Percentiles rank a stretch among this genome's conserved stretches.
Evolutionary conservation across 345 rosid genomes (phyloP).

Genomic region (Pistacia atlantica): DNA sequence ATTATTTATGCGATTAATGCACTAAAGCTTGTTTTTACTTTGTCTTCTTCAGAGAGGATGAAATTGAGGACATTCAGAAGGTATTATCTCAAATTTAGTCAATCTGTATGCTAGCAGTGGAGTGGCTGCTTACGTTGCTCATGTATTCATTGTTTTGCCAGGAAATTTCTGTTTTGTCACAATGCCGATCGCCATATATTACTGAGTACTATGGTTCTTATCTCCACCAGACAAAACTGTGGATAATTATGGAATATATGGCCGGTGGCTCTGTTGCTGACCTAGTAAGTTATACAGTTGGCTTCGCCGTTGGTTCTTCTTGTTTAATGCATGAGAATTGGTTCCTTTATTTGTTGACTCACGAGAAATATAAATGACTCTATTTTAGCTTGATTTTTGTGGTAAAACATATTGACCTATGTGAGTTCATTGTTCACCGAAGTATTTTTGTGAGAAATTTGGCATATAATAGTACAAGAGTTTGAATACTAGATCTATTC

Average conservation of each 20-base stretch:
- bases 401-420: background rate
- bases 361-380: background rate
- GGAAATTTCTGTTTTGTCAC: conserved; percentile 97
- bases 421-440: background rate
- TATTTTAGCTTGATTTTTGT: background rate
- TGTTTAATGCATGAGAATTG: conserved; percentile 9
- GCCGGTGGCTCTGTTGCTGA: conserved; percentile 99
- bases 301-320: conserved; percentile 11
- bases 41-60: conserved; percentile 80
- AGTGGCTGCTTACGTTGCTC: conserved; percentile 24
- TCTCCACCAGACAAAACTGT: conserved; percentile 94
- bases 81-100: conserved; percentile 40
- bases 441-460: background rate
- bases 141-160: conserved; percentile 37
- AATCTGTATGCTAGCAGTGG: conserved; percentile 7
- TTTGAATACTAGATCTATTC: background rate
- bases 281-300: conserved; percentile 65
- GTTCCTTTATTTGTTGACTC: background rate
- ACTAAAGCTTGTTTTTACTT: conserved; percentile 29
- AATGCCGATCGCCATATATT: conserved; percentile 93
- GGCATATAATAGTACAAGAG: background rate
- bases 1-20: background rate
- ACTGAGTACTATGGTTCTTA: conserved; percentile 97
- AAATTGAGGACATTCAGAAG: conserved; percentile 99
- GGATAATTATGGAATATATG: conserved; percentile 99